Conservation (phyloP, 108 stramenopile species). For the Parietichytrium sp. region DNA sequence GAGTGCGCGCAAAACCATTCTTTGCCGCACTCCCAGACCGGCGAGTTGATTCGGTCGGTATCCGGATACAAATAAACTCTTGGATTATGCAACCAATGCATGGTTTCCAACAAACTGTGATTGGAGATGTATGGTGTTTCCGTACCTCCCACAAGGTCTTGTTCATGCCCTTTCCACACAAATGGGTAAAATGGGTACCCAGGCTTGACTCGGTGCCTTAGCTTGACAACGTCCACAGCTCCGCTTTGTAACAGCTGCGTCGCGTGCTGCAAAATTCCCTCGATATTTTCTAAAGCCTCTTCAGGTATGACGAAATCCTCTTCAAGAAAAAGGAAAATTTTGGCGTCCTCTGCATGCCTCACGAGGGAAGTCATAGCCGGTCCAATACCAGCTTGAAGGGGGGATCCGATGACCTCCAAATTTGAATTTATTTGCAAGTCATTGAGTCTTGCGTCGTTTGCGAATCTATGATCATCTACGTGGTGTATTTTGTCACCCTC, state of each 20-base stretch:
- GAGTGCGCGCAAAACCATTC: constrained; percentile 17
- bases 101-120: neutral
- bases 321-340: neutral
- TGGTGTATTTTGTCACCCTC: neutral
- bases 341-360: neutral
- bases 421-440: neutral
- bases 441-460: neutral
- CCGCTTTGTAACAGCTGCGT: neutral
- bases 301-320: neutral
- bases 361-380: constrained; percentile 1
- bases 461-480: neutral
- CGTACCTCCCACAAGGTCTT: neutral
- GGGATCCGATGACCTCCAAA: neutral
- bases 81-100: neutral
- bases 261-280: neutral
- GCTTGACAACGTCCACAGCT: neutral
- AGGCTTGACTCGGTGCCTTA: neutral
- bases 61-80: neutral
- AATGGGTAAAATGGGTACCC: constrained; percentile 8
- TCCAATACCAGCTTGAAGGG: neutral
- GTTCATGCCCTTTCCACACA: neutral
- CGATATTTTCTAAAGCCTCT: neutral
- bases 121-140: constrained; percentile 1
- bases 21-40: neutral
- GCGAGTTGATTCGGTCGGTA: neutral